Evolutionary conservation across 2,329 filamentous ascomycete species (phyloP).

Genomic region (Ascochyta koolunga): DNA sequence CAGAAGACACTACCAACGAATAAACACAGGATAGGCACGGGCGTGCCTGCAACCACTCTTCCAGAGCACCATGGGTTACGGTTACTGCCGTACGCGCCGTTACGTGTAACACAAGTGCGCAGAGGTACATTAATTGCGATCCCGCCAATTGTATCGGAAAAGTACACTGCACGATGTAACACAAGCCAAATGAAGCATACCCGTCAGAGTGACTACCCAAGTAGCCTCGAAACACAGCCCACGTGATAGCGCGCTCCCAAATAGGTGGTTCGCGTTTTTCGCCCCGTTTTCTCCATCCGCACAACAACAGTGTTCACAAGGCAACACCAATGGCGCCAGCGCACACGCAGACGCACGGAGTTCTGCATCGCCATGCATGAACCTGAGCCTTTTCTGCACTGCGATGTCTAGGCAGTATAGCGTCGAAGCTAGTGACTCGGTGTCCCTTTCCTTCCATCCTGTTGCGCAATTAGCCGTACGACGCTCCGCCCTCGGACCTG

Average conservation of each 20-base stretch:
- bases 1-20: neutral
- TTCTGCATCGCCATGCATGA: neutral
- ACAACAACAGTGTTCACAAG: neutral
- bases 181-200: neutral
- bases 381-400: neutral
- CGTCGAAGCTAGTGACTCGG: slow-evolving; percentile 1
- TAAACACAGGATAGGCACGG: neutral
- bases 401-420: neutral
- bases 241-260: neutral
- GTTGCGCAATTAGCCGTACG: slow-evolving; percentile 5
- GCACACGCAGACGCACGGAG: neutral
- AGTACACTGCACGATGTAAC: neutral
- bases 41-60: neutral
- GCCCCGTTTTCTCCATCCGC: neutral
- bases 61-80: slow-evolving; percentile 1
- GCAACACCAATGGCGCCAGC: neutral
- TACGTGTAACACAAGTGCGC: slow-evolving; percentile 10
- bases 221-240: neutral
- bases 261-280: neutral
- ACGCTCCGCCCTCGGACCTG: slow-evolving; percentile 17
- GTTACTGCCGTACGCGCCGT: slow-evolving; percentile 18
- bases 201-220: neutral
- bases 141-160: slow-evolving; percentile 12
- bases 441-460: slow-evolving; percentile 8
- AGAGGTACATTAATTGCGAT: neutral